A percentile compares a stretch with the other conserved stretches of the same genome.
phyloP scores from a whole-genome alignment of 129 eudicot species.

The Solidago caesia region DNA sequence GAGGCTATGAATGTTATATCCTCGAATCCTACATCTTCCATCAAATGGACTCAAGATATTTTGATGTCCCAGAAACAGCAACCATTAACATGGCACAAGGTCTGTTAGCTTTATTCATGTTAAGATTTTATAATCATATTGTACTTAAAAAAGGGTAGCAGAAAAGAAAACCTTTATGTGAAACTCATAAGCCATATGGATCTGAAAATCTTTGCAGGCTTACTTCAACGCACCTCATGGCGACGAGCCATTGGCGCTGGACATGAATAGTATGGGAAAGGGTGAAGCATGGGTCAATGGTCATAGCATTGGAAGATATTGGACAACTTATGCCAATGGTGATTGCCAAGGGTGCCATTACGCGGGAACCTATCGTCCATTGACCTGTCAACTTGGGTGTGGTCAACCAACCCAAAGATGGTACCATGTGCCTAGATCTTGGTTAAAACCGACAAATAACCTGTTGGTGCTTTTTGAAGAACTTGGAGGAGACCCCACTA shows the following conservation, averaged over 20 bases:
- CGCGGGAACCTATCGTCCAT: slow-evolving; percentile 60
- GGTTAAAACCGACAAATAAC: slow-evolving; percentile 82
- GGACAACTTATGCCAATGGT: slow-evolving; percentile 75
- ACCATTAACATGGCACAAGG: slow-evolving; percentile 97
- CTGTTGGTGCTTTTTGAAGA: slow-evolving; percentile 85
- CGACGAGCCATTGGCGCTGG: slow-evolving; percentile 82
- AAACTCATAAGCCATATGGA: slow-evolving; percentile 5
- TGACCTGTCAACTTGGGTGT: slow-evolving; percentile 82
- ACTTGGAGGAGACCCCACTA: slow-evolving; percentile 85
- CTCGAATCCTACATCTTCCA: slow-evolving; percentile 48
- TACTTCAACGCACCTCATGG: slow-evolving; percentile 83
- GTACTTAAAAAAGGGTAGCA: slow-evolving; percentile 12
- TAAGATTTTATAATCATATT: background rate
- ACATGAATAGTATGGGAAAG: slow-evolving; percentile 95
- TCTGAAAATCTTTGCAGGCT: slow-evolving; percentile 52
- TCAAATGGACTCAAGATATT: slow-evolving; percentile 77
- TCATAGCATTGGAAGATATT: slow-evolving; percentile 91
- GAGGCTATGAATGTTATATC: slow-evolving; percentile 78
- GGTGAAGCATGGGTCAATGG: slow-evolving; percentile 98
- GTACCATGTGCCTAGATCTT: slow-evolving; percentile 96
- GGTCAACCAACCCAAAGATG: slow-evolving; percentile 97
- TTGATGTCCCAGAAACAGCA: slow-evolving; percentile 65
- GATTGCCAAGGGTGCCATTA: slow-evolving; percentile 77
- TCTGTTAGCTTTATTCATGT: slow-evolving; percentile 7
- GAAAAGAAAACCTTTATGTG: slow-evolving; percentile 17